These are phyloP conservation scores for Candolleomyces aberdarensis DNA, from an alignment of 768 basidiomycete genomes.

Conservation along the genomic window DNA sequence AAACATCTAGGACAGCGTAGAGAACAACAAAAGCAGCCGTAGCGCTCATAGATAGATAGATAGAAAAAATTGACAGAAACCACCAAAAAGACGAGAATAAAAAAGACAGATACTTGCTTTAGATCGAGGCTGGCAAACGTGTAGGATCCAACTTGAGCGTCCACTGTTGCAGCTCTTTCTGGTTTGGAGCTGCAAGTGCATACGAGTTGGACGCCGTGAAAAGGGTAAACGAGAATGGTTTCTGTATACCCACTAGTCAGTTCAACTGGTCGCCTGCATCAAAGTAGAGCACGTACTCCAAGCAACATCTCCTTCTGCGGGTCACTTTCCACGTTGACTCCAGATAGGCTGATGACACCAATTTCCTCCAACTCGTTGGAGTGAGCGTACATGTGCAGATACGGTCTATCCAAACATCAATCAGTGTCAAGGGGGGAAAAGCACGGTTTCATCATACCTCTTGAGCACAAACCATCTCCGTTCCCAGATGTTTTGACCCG, in stretches of 20 bases:
- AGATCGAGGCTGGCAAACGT: conserved; percentile 38
- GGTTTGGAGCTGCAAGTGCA: conserved; percentile 77
- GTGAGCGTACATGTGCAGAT: conserved; percentile 83
- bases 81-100: neutral
- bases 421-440: neutral
- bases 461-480: conserved; percentile 84
- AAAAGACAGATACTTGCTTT: neutral
- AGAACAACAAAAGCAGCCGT: too few relatives aligned
- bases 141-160: conserved; percentile 82
- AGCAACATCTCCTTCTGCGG: conserved; percentile 85
- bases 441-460: conserved; percentile 46
- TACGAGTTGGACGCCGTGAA: conserved; percentile 93
- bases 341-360: conserved; percentile 76
- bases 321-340: conserved; percentile 83
- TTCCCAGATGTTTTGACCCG: conserved; percentile 78
- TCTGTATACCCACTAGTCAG: conserved; percentile 55
- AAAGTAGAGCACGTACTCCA: conserved; percentile 56
- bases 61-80: too few relatives aligned
- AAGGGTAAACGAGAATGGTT: conserved; percentile 82
- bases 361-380: conserved; percentile 83
- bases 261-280: neutral
- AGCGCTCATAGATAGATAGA: too few relatives aligned
- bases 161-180: conserved; percentile 86
- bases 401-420: conserved; percentile 55
- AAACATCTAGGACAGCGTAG: too few relatives aligned